Evolutionary conservation across 1,284 basidiomycete genomes (phyloP), one percentile per base, ranked within the genome.

Genomic region (Cystobasidiaceae sp.): DNA sequence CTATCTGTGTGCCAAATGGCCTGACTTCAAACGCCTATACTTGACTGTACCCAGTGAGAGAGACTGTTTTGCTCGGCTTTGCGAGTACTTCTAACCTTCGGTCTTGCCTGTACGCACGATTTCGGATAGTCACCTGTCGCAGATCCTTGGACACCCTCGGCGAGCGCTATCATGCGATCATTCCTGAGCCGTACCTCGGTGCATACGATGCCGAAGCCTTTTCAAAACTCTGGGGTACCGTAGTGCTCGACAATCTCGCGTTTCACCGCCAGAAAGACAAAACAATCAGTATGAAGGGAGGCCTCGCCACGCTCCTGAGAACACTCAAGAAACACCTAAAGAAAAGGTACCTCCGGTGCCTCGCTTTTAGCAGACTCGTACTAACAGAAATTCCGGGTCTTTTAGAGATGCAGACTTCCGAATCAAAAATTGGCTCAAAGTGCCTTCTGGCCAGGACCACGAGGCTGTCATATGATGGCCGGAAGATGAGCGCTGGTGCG

Each of bases 391-490:
- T 13, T 17, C 28, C 27, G 1, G 2, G n/a, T 9, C 46, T 32
- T 32, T 17, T 34, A 64, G 61, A 41, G 61, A 64, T 27, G 61
- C 61, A 11, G 61, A 64, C 44, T 44, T 64, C 17, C 23, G 51
- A n/a, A n/a, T 64, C 3, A 37, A 45, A 23, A 56, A 46, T 3
- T 64, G 61, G 61, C 28, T 44, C n/a, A n/a, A n/a, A n/a, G n/a
- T n/a, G n/a, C n/a, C n/a, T n/a, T n/a, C n/a, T n/a, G n/a, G n/a
- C n/a, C n/a, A n/a, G n/a, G n/a, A n/a, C n/a, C n/a, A n/a, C n/a
- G 39, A 52, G 54, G 19, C n/a, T 44, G 11, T 48, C 49, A 43
- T 33, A 52, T 25, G 33, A 23, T 45, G 21, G 25, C 49, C 6
- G 25, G 48, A 6, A 50, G 17, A 15, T 49, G 15, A 21, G 23